Percentiles rank a stretch among this genome's conserved stretches.
These are phyloP conservation scores for Globisporangium nunn DNA, from an alignment of 352 stramenopile genomes.

Conservation along the genomic window DNA sequence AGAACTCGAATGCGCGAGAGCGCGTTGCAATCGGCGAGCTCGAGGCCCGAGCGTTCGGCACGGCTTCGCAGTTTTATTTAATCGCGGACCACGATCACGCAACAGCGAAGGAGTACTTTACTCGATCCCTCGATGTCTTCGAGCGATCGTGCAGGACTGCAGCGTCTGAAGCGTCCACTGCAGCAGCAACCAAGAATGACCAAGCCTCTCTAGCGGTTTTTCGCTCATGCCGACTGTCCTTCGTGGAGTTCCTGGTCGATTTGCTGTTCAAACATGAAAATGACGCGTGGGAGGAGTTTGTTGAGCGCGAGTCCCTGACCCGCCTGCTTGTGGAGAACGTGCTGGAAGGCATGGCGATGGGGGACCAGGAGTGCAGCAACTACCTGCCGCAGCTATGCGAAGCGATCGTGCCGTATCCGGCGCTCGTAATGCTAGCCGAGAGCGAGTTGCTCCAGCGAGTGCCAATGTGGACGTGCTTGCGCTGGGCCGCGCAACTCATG, in stretches of 20 bases:
- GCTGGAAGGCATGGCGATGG: slow-evolving; percentile 48
- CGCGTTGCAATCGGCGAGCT: slow-evolving; percentile 49
- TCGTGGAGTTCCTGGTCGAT: slow-evolving; percentile 69
- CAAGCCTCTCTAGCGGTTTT: slow-evolving; percentile 19
- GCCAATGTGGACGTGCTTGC: slow-evolving; percentile 73
- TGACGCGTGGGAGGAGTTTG: slow-evolving; percentile 27
- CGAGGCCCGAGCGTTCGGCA: slow-evolving; percentile 62
- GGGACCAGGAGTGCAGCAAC: slow-evolving; percentile 56
- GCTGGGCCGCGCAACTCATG: slow-evolving; percentile 75
- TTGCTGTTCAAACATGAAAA: slow-evolving; percentile 38
- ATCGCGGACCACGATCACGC: slow-evolving; percentile 23
- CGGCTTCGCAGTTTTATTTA: slow-evolving; percentile 61
- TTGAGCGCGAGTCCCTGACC: slow-evolving; percentile 31
- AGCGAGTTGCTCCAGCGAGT: slow-evolving; percentile 33
- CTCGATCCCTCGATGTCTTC: slow-evolving; percentile 54
- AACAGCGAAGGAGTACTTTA: slow-evolving; percentile 48
- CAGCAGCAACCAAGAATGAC: background rate
- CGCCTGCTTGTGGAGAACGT: slow-evolving; percentile 55
- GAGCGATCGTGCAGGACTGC: slow-evolving; percentile 26
- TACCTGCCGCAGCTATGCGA: slow-evolving; percentile 76
- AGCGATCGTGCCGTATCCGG: slow-evolving; percentile 41
- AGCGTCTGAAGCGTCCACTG: background rate
- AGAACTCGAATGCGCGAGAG: slow-evolving; percentile 31
- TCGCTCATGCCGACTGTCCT: slow-evolving; percentile 35
- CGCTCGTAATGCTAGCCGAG: slow-evolving; percentile 39